Base-by-base conservation (phyloP, 176 grass and related monocot species). In the Stipa capillata region DNA sequence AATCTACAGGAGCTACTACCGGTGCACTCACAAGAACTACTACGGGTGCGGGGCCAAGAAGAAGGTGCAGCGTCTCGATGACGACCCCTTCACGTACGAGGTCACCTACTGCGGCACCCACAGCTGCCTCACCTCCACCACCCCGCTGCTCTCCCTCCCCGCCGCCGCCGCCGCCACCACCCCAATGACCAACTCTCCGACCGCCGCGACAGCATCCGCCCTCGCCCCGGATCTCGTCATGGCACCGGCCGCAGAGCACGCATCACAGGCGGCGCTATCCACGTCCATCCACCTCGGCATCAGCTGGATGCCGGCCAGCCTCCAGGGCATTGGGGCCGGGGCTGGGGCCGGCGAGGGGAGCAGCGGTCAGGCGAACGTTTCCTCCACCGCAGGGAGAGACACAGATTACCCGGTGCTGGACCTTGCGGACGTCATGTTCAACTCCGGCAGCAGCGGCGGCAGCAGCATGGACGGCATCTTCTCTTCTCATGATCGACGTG, bases 21-120 rank as follows among this genome's bases (percentile, higher is more conserved):
- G 90, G 67, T 97, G 93, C 88, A 93, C 90, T 0, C 88, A 97
- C 80, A 90, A 85, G 88, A 93, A 81, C 48, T 93, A 84, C 88
- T 93, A 91, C 49, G 90, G 93, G 18, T 97, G 93, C 55, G 67
- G 77, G 57, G 93, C 93, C 2, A 97, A 89, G 84, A 97, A 97
- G 83, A 87, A 89, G 54, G 83, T 97, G 34, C 93, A 97, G 66
- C 74, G 86, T 66, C 85, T 91, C 16, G 85, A 93, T 48, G 59
- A 93, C 11, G 88, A 97, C 52, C 88, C 93, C 0, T 89, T 59
- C 65, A 77, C 66, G 18, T 97, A 89, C 72, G 77, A 93, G 73
- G 76, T 93, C 65, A 92, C 71, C 12, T 97, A 97, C 82, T 85
- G 90, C 55, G 77, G 88, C 65, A 85, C 4, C 37, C 93, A 97